Evolutionary conservation across 2,329 filamentous ascomycete genomes (phyloP).

Genomic region (Lachnellula hyalina): DNA sequence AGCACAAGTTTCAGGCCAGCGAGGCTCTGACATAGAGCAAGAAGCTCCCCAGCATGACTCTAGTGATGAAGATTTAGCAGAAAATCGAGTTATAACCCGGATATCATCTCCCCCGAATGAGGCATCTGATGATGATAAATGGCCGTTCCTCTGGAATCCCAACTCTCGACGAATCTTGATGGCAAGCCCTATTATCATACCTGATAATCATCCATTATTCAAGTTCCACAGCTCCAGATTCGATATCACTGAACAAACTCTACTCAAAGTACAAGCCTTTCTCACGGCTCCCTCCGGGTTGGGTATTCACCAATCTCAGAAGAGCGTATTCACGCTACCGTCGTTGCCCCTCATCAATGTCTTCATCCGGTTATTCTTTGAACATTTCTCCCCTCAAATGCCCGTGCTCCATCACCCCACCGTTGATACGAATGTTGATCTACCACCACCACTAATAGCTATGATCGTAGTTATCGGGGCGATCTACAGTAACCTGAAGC

Average conservation of each 20-base stretch:
- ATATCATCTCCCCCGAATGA: slow-evolving; percentile 16
- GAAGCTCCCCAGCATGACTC: background rate
- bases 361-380: slow-evolving; percentile 24
- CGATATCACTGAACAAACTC: slow-evolving; percentile 21
- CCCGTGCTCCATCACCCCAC: slow-evolving; percentile 25
- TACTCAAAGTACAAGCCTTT: slow-evolving; percentile 13
- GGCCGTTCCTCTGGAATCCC: slow-evolving; percentile 23
- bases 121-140: slow-evolving; percentile 21
- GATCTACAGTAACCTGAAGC: slow-evolving; percentile 20
- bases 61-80: background rate
- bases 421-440: slow-evolving; percentile 18
- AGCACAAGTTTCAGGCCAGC: background rate
- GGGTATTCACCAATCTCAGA: slow-evolving; percentile 10
- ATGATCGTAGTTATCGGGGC: slow-evolving; percentile 23
- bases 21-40: background rate
- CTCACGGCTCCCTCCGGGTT: slow-evolving; percentile 10
- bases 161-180: slow-evolving; percentile 12
- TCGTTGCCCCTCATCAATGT: slow-evolving; percentile 20
- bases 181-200: slow-evolving; percentile 15
- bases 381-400: slow-evolving; percentile 24
- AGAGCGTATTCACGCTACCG: slow-evolving; percentile 17
- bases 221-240: slow-evolving; percentile 17
- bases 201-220: slow-evolving; percentile 15
- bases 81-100: slow-evolving; percentile 3
- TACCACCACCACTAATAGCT: slow-evolving; percentile 21